Conservation (phyloP, 163 green algal species). For the Scenedesmus sp. region DNA sequence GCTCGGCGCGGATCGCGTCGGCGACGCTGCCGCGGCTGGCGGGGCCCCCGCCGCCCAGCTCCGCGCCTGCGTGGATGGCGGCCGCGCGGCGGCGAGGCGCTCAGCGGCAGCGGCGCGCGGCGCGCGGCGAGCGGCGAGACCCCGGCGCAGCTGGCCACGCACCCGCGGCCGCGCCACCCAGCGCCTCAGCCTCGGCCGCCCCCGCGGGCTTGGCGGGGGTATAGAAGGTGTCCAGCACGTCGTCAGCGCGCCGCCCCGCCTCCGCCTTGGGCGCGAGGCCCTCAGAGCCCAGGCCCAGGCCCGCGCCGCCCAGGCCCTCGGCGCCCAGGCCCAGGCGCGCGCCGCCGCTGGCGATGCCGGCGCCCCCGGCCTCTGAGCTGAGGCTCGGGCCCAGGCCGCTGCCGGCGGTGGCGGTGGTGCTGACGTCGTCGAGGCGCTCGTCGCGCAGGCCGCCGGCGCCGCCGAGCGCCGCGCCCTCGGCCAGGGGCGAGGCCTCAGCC, state of each 20-base stretch:
- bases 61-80: not conserved
- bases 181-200: not conserved
- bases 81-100: not conserved
- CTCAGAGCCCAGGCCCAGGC: not conserved
- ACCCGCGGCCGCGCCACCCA: not conserved
- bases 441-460: no score
- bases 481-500: no score
- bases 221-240: slow-evolving; percentile 14
- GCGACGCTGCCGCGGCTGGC: slow-evolving; percentile 1
- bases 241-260: slow-evolving; percentile 3
- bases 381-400: no score
- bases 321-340: not conserved
- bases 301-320: no score
- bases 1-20: slow-evolving; percentile 10
- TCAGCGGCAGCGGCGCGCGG: not conserved
- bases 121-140: not conserved
- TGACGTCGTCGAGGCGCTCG: no score
- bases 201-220: not conserved
- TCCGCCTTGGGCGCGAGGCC: no score
- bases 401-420: no score
- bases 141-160: not conserved
- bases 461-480: no score
- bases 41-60: not conserved
- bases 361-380: not conserved
- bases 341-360: slow-evolving; percentile 4